Base-by-base conservation (phyloP, 371 early-diverging fungal genomes). In the Rhizopus arrhizus region DNA sequence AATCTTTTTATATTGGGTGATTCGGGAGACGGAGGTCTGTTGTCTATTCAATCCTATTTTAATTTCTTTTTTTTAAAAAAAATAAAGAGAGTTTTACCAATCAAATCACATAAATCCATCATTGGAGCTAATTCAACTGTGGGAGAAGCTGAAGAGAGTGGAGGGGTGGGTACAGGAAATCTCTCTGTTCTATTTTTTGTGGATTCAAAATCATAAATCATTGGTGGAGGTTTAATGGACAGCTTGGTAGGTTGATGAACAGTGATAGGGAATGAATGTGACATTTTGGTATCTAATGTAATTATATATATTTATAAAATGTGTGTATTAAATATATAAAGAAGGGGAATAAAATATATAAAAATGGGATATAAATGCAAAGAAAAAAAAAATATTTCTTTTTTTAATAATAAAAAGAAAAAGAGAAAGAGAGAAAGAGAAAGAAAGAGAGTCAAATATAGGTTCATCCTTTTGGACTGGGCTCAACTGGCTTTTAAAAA, bases 111-210 rank as follows among this genome's bases (percentile, higher is more conserved):
- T 4, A 57, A 42, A 59, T 65, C 61, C 43, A 64, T 35, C 35
- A 69, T 69, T 6, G 69, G 69, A 15, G 69, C 59, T 47, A 69
- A 61, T 62, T 69, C 69, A 36, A 69, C 51, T 33, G 62, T 54
- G 48, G 69, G 61, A 11, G 54, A 48, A 36, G 56, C 42, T 50
- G 56, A 56, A 16, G 61, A 52, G 6, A 61, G 52, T 53, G 69
- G 61, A 51, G 56, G 51, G 31, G 58, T 62, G 43, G 61, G 43
- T 6, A 48, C 58, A 46, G 35, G 41, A 56, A 46, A 55, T 35
- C 48, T 48, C 28, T 9, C n/a, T 6, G 29, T 29, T 28, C 6
- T 29, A 22, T 48, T 15, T 34, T 35, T 51, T 33, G 36, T 12
- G 34, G 35, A 22, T 51, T 48, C 49, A 9, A 48, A 29, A 32